Conservation (phyloP, 148 eudicot species). For the Chenopodium formosanum region DNA sequence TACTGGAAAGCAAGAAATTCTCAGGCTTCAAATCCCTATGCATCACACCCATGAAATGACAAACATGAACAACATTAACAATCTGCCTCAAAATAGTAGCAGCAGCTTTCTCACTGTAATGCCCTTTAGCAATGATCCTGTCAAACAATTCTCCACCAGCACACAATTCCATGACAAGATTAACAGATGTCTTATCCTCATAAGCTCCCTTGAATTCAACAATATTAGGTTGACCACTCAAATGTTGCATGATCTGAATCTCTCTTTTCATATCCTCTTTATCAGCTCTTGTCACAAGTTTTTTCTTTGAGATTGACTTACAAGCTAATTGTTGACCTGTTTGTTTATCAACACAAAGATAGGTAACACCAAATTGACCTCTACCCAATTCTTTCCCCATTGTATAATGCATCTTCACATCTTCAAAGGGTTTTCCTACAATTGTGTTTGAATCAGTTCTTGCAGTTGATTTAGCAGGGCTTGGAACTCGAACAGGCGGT, state of each 20-base stretch:
- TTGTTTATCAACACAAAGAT: conserved; percentile 44
- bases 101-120: conserved; percentile 77
- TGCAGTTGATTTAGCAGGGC: conserved; percentile 32
- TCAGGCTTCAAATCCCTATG: conserved; percentile 87
- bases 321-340: conserved; percentile 64
- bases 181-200: conserved; percentile 64
- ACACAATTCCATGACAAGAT: conserved; percentile 88
- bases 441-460: conserved; percentile 55
- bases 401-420: conserved; percentile 53
- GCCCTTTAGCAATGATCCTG: conserved; percentile 75
- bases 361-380: conserved; percentile 76
- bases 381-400: conserved; percentile 77
- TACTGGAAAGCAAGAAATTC: conserved; percentile 73
- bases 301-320: conserved; percentile 72
- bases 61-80: conserved; percentile 80
- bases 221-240: conserved; percentile 80
- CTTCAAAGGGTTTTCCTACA: conserved; percentile 70
- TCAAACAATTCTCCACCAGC: conserved; percentile 86
- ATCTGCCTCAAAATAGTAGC: conserved; percentile 66
- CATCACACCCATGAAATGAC: conserved; percentile 92
- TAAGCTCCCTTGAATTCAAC: conserved; percentile 85
- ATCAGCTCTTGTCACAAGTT: conserved; percentile 64
- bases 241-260: conserved; percentile 84
- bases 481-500: conserved; percentile 28
- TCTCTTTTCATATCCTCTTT: conserved; percentile 82